Evolutionary conservation across 2,329 filamentous ascomycete species (phyloP).

Genomic region (Botryotinia globosa): DNA sequence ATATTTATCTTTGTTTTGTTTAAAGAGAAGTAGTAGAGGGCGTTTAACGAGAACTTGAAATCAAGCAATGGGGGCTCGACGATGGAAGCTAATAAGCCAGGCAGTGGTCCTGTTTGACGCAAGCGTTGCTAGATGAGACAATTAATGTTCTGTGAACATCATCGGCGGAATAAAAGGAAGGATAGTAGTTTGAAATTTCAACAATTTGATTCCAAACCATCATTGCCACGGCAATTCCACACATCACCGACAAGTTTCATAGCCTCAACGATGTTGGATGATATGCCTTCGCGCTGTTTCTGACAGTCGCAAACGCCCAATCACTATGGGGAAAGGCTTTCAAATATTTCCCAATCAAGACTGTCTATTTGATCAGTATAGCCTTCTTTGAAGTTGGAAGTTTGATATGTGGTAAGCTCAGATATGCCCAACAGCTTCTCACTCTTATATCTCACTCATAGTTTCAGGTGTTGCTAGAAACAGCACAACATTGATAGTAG

Average conservation of each 20-base stretch:
- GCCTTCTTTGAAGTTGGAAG: constrained; percentile 39
- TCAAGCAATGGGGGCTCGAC: no score
- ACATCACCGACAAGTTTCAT: constrained; percentile 41
- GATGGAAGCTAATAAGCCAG: no score
- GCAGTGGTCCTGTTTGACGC: no score
- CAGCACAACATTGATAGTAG: constrained; percentile 36
- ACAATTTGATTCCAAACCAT: background rate
- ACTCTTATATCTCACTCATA: background rate
- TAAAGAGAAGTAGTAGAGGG: no score
- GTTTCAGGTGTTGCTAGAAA: constrained; percentile 28
- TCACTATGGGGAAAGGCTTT: constrained; percentile 28
- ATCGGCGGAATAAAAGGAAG: background rate
- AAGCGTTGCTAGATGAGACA: no score
- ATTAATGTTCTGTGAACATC: no score
- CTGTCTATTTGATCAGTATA: constrained; percentile 31
- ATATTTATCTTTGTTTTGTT: no score
- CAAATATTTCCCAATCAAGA: constrained; percentile 33
- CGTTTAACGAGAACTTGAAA: no score
- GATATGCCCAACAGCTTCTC: no score
- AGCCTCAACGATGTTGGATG: constrained; percentile 39
- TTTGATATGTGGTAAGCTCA: constrained; percentile 33
- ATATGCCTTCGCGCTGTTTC: constrained; percentile 55
- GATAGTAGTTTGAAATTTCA: no score
- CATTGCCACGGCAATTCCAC: constrained; percentile 40
- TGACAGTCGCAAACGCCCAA: constrained; percentile 41